Evolutionary conservation across 192 early-diverging fungal genomes (phyloP), one percentile per base, ranked within the genome.

Genomic region (Coemansia sp.): DNA sequence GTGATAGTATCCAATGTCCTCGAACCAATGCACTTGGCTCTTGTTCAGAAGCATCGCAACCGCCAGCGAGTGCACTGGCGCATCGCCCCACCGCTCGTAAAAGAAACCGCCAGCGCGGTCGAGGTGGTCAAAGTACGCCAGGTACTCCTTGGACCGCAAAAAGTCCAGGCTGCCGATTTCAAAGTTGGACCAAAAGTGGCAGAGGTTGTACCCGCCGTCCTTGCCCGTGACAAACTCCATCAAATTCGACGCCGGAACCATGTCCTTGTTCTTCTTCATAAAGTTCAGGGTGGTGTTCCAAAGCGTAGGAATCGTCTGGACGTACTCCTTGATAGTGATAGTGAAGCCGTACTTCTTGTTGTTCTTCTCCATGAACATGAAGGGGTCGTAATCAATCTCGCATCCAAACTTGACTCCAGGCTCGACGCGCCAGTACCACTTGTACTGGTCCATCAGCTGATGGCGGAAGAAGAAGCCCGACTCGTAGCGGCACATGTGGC

Each of bases 131-230:
- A 93, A 93, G 71, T 87, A 94, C 52, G 78, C 79, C 40, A 71
- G 63, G 70, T 93, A 93, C 47, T 82, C 61, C n/a, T 76, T 38
- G 67, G 72, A 72, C 51, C 91, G 76, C 70, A 89, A 91, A 64
- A 95, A 89, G 31, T 88, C 84, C 59, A 95, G 68, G 64, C 88
- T 79, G 34, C 79, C 93, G 63, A 96, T 95, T 76, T 96, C 95
- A 87, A 96, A 96, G 67, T 96, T 96, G 52, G 89, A 89, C 94
- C 94, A 94, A 52, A 90, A 92, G 65, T 93, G 90, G 73, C 90
- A 94, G 11, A 80, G 71, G 61, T 90, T 90, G 71, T 92, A 91
- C 27, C 42, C 57, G 54, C 79, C 83, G 49, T 67, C 62, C 38
- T 76, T 71, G 46, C 65, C 61, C 29, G 66, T 52, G 27, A 86